Base-by-base conservation (phyloP, 225 moss, liverwort and hornwort species). In the Ulota crispa region DNA sequence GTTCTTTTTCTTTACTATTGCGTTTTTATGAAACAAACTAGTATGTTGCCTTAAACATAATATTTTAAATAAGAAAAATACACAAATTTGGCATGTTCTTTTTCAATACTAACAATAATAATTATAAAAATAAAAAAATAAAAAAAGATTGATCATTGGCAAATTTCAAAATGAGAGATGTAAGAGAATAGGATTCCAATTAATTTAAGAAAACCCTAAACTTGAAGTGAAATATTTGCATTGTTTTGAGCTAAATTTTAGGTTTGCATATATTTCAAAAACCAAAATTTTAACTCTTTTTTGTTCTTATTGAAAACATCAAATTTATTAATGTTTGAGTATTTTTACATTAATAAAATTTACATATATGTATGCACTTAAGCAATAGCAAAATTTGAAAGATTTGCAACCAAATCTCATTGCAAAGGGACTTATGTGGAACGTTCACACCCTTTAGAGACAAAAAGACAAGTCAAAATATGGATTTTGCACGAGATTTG, bases 231-330 rank as follows among this genome's bases (percentile, higher is more conserved):
- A 0, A 3, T 64, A 1, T 37, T 3, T 3, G 3, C 31, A 2
- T 15, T 0, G 0, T 1, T 47, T 5, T 6, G 3, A 1, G 1
- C 8, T 28, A 41, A 42, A 21, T 0, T 10, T 6, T 6, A 2
- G 2, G 1, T 0, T 4, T 27, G 0, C 1, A 39, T 19, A 27
- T 20, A 2, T 0, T 8, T 36, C 0, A 2, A 20, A 36, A 36
- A 1, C 0, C 3, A 41, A 31, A 1, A 7, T 62, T 34, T 63
- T 4, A 14, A 26, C 50, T 2, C 65, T 34, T 0, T 3, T 27
- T 3, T 3, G 10, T 34, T 34, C 3, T 21, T 0, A 37, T 36
- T n/a, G 18, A 52, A n/a, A 14, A 64, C 2, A 16, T 2, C 10
- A 1, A 13, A 1, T 2, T 0, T 26, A 24, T 26, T 8, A 0